A percentile compares a stretch with the other conserved stretches of the same genome.
phyloP scores from a whole-genome alignment of 202 grass and related monocot species.

The Thinopyrum obtusiflorum region DNA sequence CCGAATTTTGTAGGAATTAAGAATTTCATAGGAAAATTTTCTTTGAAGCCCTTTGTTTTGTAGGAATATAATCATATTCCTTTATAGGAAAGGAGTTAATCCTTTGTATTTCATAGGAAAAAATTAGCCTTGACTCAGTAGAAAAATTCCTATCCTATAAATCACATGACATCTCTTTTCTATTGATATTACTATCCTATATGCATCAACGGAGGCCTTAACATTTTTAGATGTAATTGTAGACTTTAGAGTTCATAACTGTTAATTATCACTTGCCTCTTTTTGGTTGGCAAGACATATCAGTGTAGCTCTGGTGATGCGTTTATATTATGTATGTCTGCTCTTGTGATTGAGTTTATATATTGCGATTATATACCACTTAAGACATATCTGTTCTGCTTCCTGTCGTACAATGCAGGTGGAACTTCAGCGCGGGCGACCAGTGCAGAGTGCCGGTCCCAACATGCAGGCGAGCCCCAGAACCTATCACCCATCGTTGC shows the following conservation, averaged over 20 bases:
- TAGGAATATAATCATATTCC: no score
- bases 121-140: no score
- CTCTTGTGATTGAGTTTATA: neutral
- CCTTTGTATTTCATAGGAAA: no score
- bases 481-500: neutral
- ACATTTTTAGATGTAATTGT: neutral
- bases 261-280: neutral
- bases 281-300: neutral
- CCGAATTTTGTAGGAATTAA: no score
- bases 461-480: neutral
- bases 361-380: neutral
- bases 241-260: neutral
- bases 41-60: no score
- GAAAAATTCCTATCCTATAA: no score
- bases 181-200: no score
- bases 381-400: neutral
- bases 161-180: no score
- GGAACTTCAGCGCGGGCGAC: neutral
- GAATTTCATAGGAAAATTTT: no score
- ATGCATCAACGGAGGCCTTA: neutral
- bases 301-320: neutral
- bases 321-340: neutral
- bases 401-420: conserved; percentile 11
- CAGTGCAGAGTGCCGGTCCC: neutral
- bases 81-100: no score